These are phyloP conservation scores for Daldinia concentrica DNA, from an alignment of 495 filamentous ascomycete genomes.

Conservation along the genomic window DNA sequence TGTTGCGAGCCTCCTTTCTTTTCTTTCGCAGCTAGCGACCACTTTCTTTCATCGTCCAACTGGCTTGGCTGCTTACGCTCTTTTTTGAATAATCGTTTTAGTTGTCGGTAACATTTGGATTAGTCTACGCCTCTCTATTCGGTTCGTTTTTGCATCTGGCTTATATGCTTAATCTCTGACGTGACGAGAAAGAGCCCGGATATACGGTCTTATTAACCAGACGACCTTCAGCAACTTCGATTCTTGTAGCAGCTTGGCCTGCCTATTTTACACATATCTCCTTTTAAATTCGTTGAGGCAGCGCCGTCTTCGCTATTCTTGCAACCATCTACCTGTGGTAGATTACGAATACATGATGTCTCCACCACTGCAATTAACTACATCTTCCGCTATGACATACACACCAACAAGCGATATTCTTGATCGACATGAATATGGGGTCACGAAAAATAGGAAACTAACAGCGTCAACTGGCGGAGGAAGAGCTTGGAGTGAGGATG, in stretches of 20 bases:
- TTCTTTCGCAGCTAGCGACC: constrained; percentile 63
- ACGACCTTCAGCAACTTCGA: constrained; percentile 39
- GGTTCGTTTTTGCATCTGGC: constrained; percentile 46
- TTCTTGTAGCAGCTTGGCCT: constrained; percentile 47
- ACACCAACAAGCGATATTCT: constrained; percentile 58
- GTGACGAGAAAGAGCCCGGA: constrained; percentile 26
- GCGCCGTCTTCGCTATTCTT: constrained; percentile 23
- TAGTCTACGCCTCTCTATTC: constrained; percentile 46
- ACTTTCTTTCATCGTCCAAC: constrained; percentile 66
- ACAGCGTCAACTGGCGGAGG: constrained; percentile 73
- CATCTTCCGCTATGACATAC: constrained; percentile 50
- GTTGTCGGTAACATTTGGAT: constrained; percentile 57
- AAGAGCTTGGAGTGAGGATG: constrained; percentile 79
- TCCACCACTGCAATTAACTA: constrained; percentile 58
- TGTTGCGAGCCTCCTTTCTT: constrained; percentile 58
- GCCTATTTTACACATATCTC: constrained; percentile 26
- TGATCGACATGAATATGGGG: constrained; percentile 63
- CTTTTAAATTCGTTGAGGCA: constrained; percentile 38
- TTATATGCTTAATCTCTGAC: constrained; percentile 22
- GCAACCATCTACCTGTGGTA: constrained; percentile 13
- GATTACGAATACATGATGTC: constrained; percentile 49
- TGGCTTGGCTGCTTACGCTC: constrained; percentile 66
- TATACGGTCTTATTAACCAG: constrained; percentile 25
- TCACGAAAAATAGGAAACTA: constrained; percentile 67
- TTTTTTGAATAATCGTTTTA: constrained; percentile 60